phyloP scores from a whole-genome alignment of 495 filamentous ascomycete genomes.

The Neurospora africana region DNA sequence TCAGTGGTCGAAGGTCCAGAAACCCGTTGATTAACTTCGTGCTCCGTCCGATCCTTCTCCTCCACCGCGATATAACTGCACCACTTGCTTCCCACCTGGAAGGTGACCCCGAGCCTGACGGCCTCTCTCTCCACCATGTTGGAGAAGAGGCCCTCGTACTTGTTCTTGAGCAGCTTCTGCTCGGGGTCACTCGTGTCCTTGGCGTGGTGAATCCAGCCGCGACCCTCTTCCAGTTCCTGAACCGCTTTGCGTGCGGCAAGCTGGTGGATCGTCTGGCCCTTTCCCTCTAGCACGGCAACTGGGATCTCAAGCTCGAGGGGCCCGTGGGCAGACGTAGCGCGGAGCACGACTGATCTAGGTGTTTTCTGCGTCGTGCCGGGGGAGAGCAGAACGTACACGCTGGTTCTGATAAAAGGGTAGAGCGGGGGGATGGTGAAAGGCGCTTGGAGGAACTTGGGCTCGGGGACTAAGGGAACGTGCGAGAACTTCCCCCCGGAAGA shows the following conservation, averaged over 20 bases:
- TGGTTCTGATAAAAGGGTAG: slow-evolving; percentile 52
- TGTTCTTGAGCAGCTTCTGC: slow-evolving; percentile 38
- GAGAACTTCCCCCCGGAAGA: slow-evolving; percentile 27
- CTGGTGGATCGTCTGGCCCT: slow-evolving; percentile 53
- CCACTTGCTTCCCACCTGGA: slow-evolving; percentile 56
- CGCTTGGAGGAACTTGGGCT: slow-evolving; percentile 49
- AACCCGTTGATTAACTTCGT: background rate
- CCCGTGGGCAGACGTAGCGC: slow-evolving; percentile 40
- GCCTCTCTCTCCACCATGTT: slow-evolving; percentile 53
- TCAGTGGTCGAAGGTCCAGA: background rate
- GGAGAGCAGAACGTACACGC: slow-evolving; percentile 52
- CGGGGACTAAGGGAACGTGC: slow-evolving; percentile 37
- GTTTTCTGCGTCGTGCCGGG: slow-evolving; percentile 32
- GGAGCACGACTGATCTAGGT: slow-evolving; percentile 47
- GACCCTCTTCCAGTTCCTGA: slow-evolving; percentile 55
- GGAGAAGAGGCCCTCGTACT: slow-evolving; percentile 35
- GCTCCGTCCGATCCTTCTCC: slow-evolving; percentile 14
- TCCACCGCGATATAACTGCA: slow-evolving; percentile 62
- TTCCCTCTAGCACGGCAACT: slow-evolving; percentile 35
- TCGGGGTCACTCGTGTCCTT: slow-evolving; percentile 24
- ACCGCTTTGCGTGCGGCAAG: slow-evolving; percentile 58
- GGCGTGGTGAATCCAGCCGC: slow-evolving; percentile 52
- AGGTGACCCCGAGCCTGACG: slow-evolving; percentile 49
- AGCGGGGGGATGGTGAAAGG: slow-evolving; percentile 52
- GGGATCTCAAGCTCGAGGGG: slow-evolving; percentile 54